Evolutionary conservation across 2,329 filamentous ascomycete species (phyloP).

Genomic region (Pseudogymnoascus verrucosus): DNA sequence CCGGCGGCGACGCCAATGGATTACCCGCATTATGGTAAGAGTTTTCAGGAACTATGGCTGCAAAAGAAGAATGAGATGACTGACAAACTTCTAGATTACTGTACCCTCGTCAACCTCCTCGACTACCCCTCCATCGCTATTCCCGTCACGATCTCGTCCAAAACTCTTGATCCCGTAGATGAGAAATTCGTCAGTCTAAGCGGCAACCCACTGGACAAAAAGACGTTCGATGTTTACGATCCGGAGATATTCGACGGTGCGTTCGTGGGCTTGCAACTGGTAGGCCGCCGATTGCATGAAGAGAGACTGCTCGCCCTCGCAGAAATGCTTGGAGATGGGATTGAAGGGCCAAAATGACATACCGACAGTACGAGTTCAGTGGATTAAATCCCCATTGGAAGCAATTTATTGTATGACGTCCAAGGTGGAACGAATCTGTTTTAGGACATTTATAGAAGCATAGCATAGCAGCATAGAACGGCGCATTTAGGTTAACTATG

Average conservation of each 20-base stretch:
- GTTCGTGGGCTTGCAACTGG: slow-evolving; percentile 11
- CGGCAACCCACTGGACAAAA: slow-evolving; percentile 14
- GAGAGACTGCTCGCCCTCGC: slow-evolving; percentile 7
- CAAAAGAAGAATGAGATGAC: slow-evolving; percentile 20
- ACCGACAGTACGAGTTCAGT: not conserved
- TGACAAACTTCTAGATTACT: slow-evolving; percentile 23
- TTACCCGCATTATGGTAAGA: slow-evolving; percentile 40
- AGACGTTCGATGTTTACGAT: slow-evolving; percentile 18
- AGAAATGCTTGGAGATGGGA: not conserved
- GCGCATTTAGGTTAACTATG: not conserved
- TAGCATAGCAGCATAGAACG: not conserved
- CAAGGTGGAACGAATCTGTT: not conserved
- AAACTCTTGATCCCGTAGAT: slow-evolving; percentile 13
- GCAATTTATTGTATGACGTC: not conserved
- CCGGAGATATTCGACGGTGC: slow-evolving; percentile 24
- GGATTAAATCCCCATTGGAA: not conserved
- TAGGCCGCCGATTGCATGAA: slow-evolving; percentile 14
- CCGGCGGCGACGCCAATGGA: slow-evolving; percentile 39
- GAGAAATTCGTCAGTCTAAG: slow-evolving; percentile 1
- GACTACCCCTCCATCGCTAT: slow-evolving; percentile 48
- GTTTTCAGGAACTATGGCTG: slow-evolving; percentile 19
- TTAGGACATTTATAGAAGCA: not conserved
- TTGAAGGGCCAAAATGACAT: not conserved
- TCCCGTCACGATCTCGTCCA: slow-evolving; percentile 38
- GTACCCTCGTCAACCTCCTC: slow-evolving; percentile 41